Evolutionary conservation across 1,139 yeast genomes (phyloP), one percentile per base, ranked within the genome.

Genomic region (Kodamaea sp.): DNA sequence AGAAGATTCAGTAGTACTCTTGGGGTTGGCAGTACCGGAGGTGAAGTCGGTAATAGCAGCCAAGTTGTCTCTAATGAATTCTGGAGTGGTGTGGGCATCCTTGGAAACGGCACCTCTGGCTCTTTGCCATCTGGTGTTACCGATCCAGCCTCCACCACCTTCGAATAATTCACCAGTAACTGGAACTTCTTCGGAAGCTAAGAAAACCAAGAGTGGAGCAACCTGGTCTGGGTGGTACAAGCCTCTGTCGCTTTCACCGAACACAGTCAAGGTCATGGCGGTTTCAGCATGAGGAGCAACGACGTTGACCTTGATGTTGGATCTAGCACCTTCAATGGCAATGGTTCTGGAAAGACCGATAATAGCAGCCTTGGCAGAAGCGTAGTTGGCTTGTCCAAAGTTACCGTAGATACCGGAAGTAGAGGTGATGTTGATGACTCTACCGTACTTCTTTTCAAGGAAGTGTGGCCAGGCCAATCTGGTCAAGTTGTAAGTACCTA

Each of bases 201-300:
- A 73, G 55, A 81, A 73, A 14, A 88, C 89, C 48, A 88, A 79
- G 43, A 89, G 71, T 43, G 98, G 98, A 5, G 97, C 95, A 38
- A 92, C 96, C 58, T 80, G 88, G 42, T 83, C 80, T 12, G 97
- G 92, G 53, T 87, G 89, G 66, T 83, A 88, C 55, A 83, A 79
- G 63, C 87, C 87, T 46, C 70, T 68, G 61, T 90, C 97, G 35
- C 70, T 69, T 42, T 83, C 84, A 35, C 80, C 76, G 68, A 90
- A 87, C 35, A 92, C 78, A 7, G 95, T 83, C 57, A 79, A 76
- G 22, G 97, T 92, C 98, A 92, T 92, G 44, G 95, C 92, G 32
- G 98, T 90, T 57, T 90, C 97, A 28, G 97, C 97, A 59, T 90
- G 96, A 40, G 98, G 98, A 29, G 97, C 97, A 60, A 89, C 83